Evolutionary conservation across 257 asterid genomes (phyloP), one percentile per base, ranked within the genome.

Genomic region (Cynanchum wilfordii): DNA sequence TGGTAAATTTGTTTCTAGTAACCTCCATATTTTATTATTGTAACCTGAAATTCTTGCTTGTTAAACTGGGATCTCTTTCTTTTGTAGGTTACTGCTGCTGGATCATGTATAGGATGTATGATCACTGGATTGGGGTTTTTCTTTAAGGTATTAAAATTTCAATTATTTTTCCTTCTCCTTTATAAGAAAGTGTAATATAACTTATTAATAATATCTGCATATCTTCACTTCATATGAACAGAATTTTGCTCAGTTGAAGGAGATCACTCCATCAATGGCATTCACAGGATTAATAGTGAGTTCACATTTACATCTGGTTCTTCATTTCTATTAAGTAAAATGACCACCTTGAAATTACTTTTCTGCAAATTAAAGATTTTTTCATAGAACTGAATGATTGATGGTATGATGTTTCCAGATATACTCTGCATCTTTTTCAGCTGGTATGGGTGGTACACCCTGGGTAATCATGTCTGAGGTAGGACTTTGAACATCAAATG

Each of bases 391-490:
- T 30, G n/a, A 40, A 40, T 25, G 58, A 27, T n/a, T 38, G 17
- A 57, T 7, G 13, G 7, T 13, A 17, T 50, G n/a, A 66, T 57
- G 70, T 58, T 55, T 66, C 40, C 75, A 82, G 86, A 67, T 82
- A 54, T 79, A 72, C 59, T 69, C 79, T 12, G 68, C 83, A 72
- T 78, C 72, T 10, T 85, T 86, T 73, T 85, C 93, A 24, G 88
- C 86, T n/a, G 97, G 97, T 68, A 83, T 91, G 96, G 96, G 99
- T 60, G 96, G 89, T 50, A 86, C 91, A 30, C 99, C 99, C 20
- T 91, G 99, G 99, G 96, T 94, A 68, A 85, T 94, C 60, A 91
- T 89, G 98, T 91, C 99, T 0, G 98, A 94, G 98, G 99, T 94
- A 66, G 29, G 54, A 20, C 27, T 13, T 70, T 25, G 38, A 30